phyloP scores from a whole-genome alignment of 306 rosid genomes.

The Cicer judaicum region DNA sequence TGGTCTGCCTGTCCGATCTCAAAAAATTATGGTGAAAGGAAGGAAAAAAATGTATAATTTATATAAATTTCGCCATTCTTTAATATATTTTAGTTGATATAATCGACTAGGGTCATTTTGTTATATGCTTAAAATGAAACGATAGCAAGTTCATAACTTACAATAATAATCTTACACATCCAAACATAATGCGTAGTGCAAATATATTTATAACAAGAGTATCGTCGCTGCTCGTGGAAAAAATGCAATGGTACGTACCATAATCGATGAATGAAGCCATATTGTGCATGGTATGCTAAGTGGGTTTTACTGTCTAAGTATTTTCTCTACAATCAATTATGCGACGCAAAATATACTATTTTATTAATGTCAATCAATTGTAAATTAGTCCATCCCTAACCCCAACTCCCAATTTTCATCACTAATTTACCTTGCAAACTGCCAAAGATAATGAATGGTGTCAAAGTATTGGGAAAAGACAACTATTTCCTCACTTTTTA shows the following conservation, averaged over 20 bases:
- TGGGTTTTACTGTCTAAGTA: not conserved
- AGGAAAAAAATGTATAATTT: not conserved
- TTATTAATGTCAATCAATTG: not conserved
- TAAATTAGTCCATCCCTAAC: not conserved
- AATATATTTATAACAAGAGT: not conserved
- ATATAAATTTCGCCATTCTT: too few relatives aligned
- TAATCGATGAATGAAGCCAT: not conserved
- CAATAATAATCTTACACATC: not conserved
- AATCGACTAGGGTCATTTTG: not conserved
- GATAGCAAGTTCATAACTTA: not conserved
- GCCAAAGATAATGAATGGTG: too few relatives aligned
- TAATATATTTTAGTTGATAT: not conserved
- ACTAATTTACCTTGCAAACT: not conserved
- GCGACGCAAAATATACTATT: not conserved
- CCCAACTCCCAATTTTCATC: not conserved
- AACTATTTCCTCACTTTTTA: too few relatives aligned
- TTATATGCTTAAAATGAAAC: not conserved
- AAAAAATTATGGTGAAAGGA: not conserved
- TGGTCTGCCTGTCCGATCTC: not conserved
- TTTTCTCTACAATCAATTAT: not conserved
- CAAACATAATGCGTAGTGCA: not conserved
- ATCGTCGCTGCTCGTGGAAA: not conserved
- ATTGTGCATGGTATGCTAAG: not conserved
- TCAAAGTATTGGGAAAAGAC: too few relatives aligned
- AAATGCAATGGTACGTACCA: not conserved